Evolutionary conservation across 164 flowering plant species (phyloP).

Genomic region (Aristolochia californica): DNA sequence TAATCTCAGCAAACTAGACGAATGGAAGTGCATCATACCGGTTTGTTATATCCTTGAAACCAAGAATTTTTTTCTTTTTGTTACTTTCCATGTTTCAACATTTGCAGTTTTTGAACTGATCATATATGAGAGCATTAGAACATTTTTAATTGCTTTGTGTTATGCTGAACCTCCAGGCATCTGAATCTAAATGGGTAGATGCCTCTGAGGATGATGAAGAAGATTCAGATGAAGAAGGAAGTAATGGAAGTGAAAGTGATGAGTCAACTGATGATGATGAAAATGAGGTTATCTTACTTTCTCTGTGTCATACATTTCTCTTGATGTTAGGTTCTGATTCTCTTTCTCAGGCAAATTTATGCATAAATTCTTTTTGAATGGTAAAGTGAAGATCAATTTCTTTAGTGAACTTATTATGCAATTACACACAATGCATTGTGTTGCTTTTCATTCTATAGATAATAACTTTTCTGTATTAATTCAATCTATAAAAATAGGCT

Average conservation of each 20-base stretch:
- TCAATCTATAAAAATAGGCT: no score
- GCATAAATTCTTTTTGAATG: no score
- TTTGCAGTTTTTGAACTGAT: background rate
- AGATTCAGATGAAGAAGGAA: constrained; percentile 38
- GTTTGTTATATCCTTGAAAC: constrained; percentile 18
- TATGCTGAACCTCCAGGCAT: constrained; percentile 37
- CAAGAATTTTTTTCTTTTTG: constrained; percentile 16
- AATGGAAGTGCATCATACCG: constrained; percentile 95
- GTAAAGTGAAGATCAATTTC: no score
- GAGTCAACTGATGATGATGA: constrained; percentile 54
- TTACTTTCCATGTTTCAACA: background rate
- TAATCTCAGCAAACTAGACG: constrained; percentile 94
- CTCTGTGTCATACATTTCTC: constrained; percentile 1
- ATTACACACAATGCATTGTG: no score
- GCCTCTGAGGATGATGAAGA: constrained; percentile 78
- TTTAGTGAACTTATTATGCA: no score
- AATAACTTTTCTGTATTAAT: no score
- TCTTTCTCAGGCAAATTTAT: no score
- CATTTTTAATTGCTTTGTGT: background rate
- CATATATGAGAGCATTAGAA: background rate
- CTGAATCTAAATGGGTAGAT: constrained; percentile 92
- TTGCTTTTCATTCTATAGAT: no score
- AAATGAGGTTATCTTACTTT: constrained; percentile 38
- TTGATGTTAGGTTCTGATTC: no score
- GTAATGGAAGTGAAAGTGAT: constrained; percentile 34